Evolutionary conservation across 2,329 filamentous ascomycete genomes (phyloP).

Genomic region (Elsinoe ampelina): DNA sequence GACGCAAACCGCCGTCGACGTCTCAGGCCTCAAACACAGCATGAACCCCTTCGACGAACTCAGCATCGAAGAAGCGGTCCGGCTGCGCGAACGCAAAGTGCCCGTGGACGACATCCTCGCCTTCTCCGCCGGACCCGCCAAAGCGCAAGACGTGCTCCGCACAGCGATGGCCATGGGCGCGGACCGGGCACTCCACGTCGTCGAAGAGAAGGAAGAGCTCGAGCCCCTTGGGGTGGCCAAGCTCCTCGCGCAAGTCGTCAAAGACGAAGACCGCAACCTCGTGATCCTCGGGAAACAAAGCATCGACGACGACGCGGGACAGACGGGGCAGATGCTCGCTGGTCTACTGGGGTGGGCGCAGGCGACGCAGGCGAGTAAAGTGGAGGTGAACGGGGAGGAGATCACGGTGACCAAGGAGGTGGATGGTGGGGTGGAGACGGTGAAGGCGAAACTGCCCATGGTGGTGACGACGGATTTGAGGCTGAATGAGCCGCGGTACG

Average conservation of each 20-base stretch:
- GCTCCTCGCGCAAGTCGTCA: slow-evolving; percentile 66
- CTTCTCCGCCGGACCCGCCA: slow-evolving; percentile 78
- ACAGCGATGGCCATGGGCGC: slow-evolving; percentile 99
- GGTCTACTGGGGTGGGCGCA: slow-evolving; percentile 87
- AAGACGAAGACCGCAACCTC: slow-evolving; percentile 79
- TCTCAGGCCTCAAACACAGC: slow-evolving; percentile 85
- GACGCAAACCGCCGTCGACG: slow-evolving; percentile 78
- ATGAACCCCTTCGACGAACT: slow-evolving; percentile 99
- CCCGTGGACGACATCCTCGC: slow-evolving; percentile 81
- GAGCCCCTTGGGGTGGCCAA: slow-evolving; percentile 93
- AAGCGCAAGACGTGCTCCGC: slow-evolving; percentile 78
- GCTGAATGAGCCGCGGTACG: slow-evolving; percentile 90
- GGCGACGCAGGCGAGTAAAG: slow-evolving; percentile 83
- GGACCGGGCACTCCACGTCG: slow-evolving; percentile 78
- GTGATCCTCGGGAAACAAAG: slow-evolving; percentile 95
- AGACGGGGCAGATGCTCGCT: slow-evolving; percentile 97
- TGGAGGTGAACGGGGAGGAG: slow-evolving; percentile 62
- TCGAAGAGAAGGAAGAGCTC: slow-evolving; percentile 58
- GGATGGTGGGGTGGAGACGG: slow-evolving; percentile 87
- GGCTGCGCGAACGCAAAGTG: slow-evolving; percentile 72
- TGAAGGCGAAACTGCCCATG: slow-evolving; percentile 78
- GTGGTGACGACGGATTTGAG: slow-evolving; percentile 90
- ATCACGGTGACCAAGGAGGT: slow-evolving; percentile 84
- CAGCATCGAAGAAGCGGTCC: slow-evolving; percentile 90
- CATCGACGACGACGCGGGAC: slow-evolving; percentile 90